Conservation (phyloP, 2,329 filamentous ascomycete genomes). For the Penicillium crustosum region DNA sequence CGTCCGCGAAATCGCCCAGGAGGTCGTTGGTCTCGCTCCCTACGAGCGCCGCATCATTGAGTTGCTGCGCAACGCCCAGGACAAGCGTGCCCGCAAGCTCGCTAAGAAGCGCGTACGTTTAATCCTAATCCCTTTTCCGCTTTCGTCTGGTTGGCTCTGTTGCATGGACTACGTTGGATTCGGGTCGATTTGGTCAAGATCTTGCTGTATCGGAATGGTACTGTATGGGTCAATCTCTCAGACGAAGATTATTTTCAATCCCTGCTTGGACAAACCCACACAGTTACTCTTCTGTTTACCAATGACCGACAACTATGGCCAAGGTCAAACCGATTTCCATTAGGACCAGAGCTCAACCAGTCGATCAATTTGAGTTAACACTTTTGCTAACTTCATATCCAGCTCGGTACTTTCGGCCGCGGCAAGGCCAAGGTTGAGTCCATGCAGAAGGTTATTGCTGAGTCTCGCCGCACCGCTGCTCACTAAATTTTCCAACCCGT, state of each 20-base stretch:
- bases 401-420: slow-evolving; percentile 98
- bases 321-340: neutral
- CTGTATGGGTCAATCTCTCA: neutral
- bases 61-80: slow-evolving; percentile 97
- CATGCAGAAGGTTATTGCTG: slow-evolving; percentile 95
- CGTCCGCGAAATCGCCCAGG: slow-evolving; percentile 95
- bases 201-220: slow-evolving; percentile 1
- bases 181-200: neutral
- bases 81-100: slow-evolving; percentile 98
- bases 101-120: slow-evolving; percentile 93
- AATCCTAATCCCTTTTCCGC: neutral
- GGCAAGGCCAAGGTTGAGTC: slow-evolving; percentile 99
- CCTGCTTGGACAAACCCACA: neutral
- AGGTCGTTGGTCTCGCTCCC: slow-evolving; percentile 90
- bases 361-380: neutral
- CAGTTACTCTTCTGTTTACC: neutral
- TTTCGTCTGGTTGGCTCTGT: neutral
- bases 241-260: neutral
- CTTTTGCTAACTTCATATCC: slow-evolving; percentile 13
- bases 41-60: slow-evolving; percentile 99
- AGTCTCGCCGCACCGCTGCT: slow-evolving; percentile 72
- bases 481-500: slow-evolving; percentile 54
- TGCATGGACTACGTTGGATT: neutral
- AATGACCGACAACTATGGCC: neutral
- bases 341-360: neutral